These are phyloP conservation scores for Plasmodium vivax DNA, from an alignment of 169 alveolate genomes.

Conservation along the genomic window DNA sequence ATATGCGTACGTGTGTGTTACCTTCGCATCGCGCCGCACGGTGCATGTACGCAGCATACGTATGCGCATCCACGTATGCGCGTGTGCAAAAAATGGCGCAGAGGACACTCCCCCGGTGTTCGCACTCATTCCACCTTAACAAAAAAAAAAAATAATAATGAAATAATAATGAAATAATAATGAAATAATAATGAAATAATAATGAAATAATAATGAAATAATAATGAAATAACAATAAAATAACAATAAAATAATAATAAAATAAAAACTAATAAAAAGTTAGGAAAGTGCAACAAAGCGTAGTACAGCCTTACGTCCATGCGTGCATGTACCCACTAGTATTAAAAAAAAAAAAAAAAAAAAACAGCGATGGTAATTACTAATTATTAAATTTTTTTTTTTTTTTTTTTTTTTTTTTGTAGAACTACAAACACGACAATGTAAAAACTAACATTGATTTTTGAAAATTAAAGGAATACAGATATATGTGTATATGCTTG, in stretches of 20 bases:
- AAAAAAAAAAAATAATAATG: background rate
- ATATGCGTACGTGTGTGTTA: background rate
- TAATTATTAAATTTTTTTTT: background rate
- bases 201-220: too few relatives aligned
- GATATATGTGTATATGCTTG: background rate
- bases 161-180: too few relatives aligned
- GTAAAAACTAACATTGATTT: background rate
- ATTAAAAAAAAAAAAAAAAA: background rate
- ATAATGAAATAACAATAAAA: too few relatives aligned
- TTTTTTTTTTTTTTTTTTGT: background rate
- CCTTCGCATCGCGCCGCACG: background rate
- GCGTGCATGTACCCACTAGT: background rate
- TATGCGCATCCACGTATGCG: background rate
- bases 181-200: too few relatives aligned
- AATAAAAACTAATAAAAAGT: background rate
- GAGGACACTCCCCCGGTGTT: background rate
- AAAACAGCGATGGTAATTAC: background rate
- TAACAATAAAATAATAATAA: too few relatives aligned
- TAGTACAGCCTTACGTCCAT: background rate
- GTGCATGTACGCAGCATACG: background rate
- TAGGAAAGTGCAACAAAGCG: background rate
- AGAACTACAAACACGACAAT: conserved; percentile 10
- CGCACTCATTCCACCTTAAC: background rate
- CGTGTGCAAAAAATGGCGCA: background rate
- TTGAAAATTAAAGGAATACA: background rate